These are phyloP conservation scores for Arachnomyces sp. DNA, from an alignment of 2,329 filamentous ascomycete species.

Conservation along the genomic window DNA sequence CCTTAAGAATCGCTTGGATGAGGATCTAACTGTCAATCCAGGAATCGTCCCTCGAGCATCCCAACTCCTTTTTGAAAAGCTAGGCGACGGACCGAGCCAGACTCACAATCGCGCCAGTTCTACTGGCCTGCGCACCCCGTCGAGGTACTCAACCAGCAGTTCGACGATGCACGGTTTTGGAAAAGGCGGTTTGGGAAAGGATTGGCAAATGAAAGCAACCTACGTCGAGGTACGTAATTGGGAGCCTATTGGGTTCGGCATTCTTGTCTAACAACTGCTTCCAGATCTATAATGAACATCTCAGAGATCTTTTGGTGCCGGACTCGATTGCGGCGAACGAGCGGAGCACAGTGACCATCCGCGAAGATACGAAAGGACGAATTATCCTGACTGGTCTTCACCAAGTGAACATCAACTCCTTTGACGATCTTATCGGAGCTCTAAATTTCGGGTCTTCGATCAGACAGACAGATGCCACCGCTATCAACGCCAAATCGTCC, in stretches of 20 bases:
- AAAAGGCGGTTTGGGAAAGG: slow-evolving; percentile 55
- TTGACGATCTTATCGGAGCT: slow-evolving; percentile 81
- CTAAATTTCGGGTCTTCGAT: slow-evolving; percentile 90
- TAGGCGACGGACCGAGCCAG: slow-evolving; percentile 53
- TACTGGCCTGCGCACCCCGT: slow-evolving; percentile 72
- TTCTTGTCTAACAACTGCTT: slow-evolving; percentile 6
- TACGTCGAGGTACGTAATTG: slow-evolving; percentile 59
- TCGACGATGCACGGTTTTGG: slow-evolving; percentile 40
- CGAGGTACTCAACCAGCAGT: slow-evolving; percentile 60
- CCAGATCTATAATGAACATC: slow-evolving; percentile 93
- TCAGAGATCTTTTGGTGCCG: slow-evolving; percentile 79
- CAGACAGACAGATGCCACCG: slow-evolving; percentile 92
- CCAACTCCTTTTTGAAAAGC: slow-evolving; percentile 75
- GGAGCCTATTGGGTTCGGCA: not conserved
- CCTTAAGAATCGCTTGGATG: not conserved
- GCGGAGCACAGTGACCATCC: slow-evolving; percentile 74
- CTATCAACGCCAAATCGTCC: slow-evolving; percentile 95
- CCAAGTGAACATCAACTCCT: slow-evolving; percentile 80
- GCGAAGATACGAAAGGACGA: slow-evolving; percentile 88
- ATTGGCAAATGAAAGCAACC: slow-evolving; percentile 86
- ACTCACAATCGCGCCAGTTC: slow-evolving; percentile 56
- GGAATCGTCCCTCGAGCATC: slow-evolving; percentile 95
- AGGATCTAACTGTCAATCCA: slow-evolving; percentile 28
- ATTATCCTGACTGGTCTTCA: slow-evolving; percentile 87
- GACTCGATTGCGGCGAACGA: slow-evolving; percentile 64